These are phyloP conservation scores for Nephelium lappaceum DNA, from an alignment of 345 rosid genomes.

Conservation along the genomic window DNA sequence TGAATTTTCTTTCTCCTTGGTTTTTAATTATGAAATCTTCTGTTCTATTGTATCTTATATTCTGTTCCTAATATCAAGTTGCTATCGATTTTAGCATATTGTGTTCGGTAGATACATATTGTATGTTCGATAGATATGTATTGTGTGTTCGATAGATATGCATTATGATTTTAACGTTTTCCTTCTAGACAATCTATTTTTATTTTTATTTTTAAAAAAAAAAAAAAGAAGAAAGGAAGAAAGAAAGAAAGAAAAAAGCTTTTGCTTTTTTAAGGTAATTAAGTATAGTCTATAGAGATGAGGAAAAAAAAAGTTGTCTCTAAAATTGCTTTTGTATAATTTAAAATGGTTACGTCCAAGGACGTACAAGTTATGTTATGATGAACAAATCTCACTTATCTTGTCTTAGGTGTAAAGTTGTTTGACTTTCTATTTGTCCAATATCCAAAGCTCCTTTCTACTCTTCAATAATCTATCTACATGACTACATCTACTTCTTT, in stretches of 20 bases:
- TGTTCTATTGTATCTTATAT: no score
- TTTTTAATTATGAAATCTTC: no score
- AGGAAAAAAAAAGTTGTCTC: background rate
- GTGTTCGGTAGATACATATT: no score
- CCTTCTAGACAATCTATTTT: background rate
- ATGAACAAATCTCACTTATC: background rate
- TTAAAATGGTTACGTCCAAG: background rate
- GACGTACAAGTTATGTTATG: background rate
- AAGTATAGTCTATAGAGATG: no score
- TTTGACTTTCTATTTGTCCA: conserved; percentile 4
- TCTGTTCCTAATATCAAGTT: no score
- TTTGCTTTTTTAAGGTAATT: background rate
- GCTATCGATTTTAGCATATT: no score
- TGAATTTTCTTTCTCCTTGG: no score
- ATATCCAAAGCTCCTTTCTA: background rate
- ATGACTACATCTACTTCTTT: background rate
- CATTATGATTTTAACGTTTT: no score
- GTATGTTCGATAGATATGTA: no score
- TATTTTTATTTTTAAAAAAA: no score
- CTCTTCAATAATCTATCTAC: background rate
- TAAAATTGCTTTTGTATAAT: background rate
- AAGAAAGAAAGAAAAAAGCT: background rate
- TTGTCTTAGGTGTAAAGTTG: conserved; percentile 30
- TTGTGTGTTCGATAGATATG: no score
- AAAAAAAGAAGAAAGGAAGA: no score